Evolutionary conservation across 2,329 filamentous ascomycete species (phyloP).

Genomic region (Westerdykella ornata): DNA sequence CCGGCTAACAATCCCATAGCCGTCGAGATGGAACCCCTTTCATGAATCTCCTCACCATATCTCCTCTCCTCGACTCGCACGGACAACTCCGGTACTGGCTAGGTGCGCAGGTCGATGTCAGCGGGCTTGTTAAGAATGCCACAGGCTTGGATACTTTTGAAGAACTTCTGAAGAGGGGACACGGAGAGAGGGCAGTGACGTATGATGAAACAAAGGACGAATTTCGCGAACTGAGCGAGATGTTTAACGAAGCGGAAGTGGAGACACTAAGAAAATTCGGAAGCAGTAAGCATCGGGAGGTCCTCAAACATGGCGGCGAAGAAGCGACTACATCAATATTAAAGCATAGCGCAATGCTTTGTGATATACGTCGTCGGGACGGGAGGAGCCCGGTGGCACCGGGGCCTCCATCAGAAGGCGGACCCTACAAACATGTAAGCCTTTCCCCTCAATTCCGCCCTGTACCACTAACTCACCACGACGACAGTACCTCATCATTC

Average conservation of each 20-base stretch:
- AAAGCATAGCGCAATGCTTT: too few species aligned
- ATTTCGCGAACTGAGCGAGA: conserved; percentile 60
- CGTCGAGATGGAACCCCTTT: conserved; percentile 70
- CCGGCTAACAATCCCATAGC: conserved; percentile 29
- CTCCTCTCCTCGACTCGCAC: conserved; percentile 61
- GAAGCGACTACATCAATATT: too few species aligned
- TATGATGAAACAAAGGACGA: conserved; percentile 48
- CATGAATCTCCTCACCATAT: conserved; percentile 70
- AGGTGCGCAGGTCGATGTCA: conserved; percentile 66
- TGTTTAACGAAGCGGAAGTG: conserved; percentile 63
- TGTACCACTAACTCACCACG: conserved; percentile 1
- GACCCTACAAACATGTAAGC: conserved; percentile 54
- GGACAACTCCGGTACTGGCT: conserved; percentile 63
- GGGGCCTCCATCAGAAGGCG: conserved; percentile 13
- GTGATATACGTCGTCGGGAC: too few species aligned
- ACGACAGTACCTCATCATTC: conserved; percentile 43
- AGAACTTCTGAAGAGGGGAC: conserved; percentile 39
- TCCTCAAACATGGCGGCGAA: conserved; percentile 21
- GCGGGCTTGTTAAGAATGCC: conserved; percentile 59
- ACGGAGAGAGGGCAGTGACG: conserved; percentile 21
- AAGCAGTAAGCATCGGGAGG: conserved; percentile 56
- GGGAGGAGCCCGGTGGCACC: too few species aligned
- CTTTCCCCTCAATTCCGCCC: not conserved
- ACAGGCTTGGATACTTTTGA: conserved; percentile 58
- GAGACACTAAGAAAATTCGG: conserved; percentile 57